Conservation (phyloP, 441 rosid species). For the Geranium incanum region DNA sequence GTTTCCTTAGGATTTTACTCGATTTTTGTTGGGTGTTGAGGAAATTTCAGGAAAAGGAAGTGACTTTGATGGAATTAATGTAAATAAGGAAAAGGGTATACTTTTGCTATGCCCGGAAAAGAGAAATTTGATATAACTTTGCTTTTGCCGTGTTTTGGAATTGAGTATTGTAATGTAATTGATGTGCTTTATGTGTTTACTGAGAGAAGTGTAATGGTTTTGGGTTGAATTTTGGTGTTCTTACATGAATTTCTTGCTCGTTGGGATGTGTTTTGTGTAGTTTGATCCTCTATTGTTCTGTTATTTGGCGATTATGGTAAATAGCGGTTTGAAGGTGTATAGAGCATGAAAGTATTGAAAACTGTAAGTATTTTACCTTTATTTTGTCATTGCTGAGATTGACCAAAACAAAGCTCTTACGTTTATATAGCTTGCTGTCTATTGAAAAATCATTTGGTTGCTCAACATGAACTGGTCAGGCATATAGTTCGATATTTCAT, state of each 20-base stretch:
- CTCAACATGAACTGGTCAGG: not conserved
- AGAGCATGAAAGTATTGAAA: not conserved
- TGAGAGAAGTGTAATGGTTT: too few species aligned
- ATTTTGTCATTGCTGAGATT: too few species aligned
- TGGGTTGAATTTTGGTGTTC: too few species aligned
- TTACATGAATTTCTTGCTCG: too few species aligned
- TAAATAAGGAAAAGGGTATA: not conserved
- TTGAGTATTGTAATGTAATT: not conserved
- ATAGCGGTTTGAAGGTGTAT: not conserved
- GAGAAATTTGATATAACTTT: not conserved
- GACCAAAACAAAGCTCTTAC: too few species aligned
- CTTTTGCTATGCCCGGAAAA: not conserved
- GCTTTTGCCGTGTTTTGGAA: not conserved
- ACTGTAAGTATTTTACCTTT: not conserved
- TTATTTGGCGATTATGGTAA: too few species aligned
- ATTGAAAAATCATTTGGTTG: too few species aligned
- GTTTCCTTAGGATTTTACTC: not conserved
- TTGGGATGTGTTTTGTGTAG: not conserved
- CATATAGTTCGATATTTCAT: not conserved
- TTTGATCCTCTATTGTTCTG: not conserved
- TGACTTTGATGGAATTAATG: not conserved
- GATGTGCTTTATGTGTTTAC: not conserved
- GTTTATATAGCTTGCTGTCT: not conserved
- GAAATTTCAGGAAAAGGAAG: not conserved
- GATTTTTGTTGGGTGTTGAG: not conserved